A percentile compares a stretch with the other conserved stretches of the same genome.
phyloP scores from a whole-genome alignment of 2,329 filamentous ascomycete genomes.

The Penicillium occitanis region DNA sequence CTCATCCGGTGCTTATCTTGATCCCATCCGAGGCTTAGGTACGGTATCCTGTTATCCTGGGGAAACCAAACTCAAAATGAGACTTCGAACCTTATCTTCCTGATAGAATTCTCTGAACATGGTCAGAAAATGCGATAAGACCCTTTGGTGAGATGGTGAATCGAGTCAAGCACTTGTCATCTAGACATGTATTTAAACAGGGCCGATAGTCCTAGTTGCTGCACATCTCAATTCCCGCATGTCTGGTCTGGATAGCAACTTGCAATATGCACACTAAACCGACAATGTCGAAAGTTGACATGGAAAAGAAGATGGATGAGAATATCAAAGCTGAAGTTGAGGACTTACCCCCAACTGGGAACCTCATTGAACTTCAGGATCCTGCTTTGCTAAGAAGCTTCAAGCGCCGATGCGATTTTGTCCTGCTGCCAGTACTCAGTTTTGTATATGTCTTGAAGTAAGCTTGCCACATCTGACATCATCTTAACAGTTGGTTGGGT shows the following conservation, averaged over 20 bases:
- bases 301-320: neutral
- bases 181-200: neutral
- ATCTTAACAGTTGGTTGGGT: neutral
- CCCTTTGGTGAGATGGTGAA: neutral
- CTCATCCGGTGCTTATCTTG: neutral
- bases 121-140: neutral
- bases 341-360: neutral
- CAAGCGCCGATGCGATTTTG: neutral
- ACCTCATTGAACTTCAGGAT: neutral
- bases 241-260: neutral
- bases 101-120: neutral
- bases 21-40: too few species aligned
- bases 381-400: neutral
- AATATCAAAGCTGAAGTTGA: neutral
- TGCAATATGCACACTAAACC: neutral
- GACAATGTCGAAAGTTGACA: neutral
- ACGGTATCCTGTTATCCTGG: neutral
- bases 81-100: neutral
- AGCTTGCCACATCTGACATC: neutral
- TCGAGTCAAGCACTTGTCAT: neutral
- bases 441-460: neutral
- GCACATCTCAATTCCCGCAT: neutral
- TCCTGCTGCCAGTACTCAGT: neutral
- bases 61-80: neutral
- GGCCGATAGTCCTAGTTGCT: neutral